phyloP scores from a whole-genome alignment of 108 stramenopile genomes.

The Cyclotella atomus region DNA sequence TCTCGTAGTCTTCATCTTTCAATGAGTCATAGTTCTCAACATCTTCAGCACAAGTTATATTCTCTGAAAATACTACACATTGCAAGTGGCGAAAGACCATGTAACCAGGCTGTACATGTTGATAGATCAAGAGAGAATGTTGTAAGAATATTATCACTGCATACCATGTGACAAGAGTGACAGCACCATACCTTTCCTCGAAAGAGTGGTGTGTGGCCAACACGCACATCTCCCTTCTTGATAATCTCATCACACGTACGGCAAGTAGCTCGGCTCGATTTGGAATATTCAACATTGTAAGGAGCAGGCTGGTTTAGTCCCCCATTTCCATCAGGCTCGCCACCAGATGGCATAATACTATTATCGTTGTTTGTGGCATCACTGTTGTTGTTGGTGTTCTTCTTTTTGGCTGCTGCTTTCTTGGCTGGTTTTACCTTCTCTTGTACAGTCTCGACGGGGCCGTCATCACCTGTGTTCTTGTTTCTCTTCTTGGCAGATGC shows the following conservation, averaged over 20 bases:
- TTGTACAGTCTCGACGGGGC: neutral
- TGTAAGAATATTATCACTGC: neutral
- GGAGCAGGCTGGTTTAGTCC: slow-evolving; percentile 45
- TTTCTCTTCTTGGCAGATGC: neutral
- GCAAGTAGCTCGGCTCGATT: slow-evolving; percentile 79
- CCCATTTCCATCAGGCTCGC: slow-evolving; percentile 52
- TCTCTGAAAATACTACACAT: slow-evolving; percentile 71
- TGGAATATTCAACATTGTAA: slow-evolving; percentile 69
- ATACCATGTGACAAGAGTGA: too few relatives aligned
- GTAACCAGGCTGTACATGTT: slow-evolving; percentile 64
- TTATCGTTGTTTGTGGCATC: neutral
- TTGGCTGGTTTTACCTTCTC: slow-evolving; percentile 2
- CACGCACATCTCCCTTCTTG: slow-evolving; percentile 62
- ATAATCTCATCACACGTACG: slow-evolving; percentile 78
- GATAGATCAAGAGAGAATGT: neutral
- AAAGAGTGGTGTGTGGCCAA: slow-evolving; percentile 80
- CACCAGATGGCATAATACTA: slow-evolving; percentile 4
- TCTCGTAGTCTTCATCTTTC: slow-evolving; percentile 54
- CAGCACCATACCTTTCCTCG: slow-evolving; percentile 87
- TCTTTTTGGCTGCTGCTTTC: slow-evolving; percentile 11
- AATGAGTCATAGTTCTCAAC: slow-evolving; percentile 67
- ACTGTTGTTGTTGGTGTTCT: slow-evolving; percentile 14
- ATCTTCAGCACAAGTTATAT: slow-evolving; percentile 53
- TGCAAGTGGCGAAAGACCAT: slow-evolving; percentile 75
- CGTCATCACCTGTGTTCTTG: neutral